Evolutionary conservation across 345 rosid genomes (phyloP).

Genomic region (Pugionium dolabratum): DNA sequence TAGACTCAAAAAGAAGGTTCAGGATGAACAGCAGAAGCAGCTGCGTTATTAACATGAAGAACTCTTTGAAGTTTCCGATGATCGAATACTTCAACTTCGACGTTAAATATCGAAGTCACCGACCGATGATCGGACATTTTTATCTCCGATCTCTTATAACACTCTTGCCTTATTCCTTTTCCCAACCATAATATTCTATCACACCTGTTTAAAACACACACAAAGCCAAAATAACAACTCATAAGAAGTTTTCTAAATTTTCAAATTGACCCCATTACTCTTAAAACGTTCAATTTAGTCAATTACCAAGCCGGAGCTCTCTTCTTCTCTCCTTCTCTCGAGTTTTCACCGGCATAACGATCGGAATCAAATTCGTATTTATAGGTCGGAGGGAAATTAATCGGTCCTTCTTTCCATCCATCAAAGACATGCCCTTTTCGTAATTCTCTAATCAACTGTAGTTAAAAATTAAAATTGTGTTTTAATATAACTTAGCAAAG

Average conservation of each 20-base stretch:
- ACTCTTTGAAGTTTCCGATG: slow-evolving; percentile 78
- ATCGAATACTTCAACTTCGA: slow-evolving; percentile 84
- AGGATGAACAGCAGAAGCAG: slow-evolving; percentile 81
- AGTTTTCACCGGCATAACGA: slow-evolving; percentile 77
- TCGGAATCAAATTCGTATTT: slow-evolving; percentile 87
- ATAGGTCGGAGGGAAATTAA: slow-evolving; percentile 90
- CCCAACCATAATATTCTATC: slow-evolving; percentile 94
- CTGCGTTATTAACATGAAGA: slow-evolving; percentile 65
- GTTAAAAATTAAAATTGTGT: not conserved
- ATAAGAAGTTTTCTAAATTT: not conserved
- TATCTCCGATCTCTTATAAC: slow-evolving; percentile 64
- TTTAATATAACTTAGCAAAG: slow-evolving; percentile 8
- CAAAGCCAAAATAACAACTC: not conserved
- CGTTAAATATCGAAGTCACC: slow-evolving; percentile 66
- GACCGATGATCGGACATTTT: slow-evolving; percentile 94
- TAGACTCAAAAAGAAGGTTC: slow-evolving; percentile 52
- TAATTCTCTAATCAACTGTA: slow-evolving; percentile 77
- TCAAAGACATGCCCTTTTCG: slow-evolving; percentile 73
- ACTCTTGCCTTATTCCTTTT: slow-evolving; percentile 74
- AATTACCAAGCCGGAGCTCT: slow-evolving; percentile 98
- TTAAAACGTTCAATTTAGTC: not conserved
- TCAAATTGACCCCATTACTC: slow-evolving; percentile 16
- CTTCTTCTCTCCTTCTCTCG: slow-evolving; percentile 82
- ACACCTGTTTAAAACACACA: slow-evolving; percentile 57
- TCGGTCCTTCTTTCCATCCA: slow-evolving; percentile 90